Evolutionary conservation across 176 grass and related monocot genomes (phyloP), one percentile per base, ranked within the genome.

Genomic region (Paspalum vaginatum): DNA sequence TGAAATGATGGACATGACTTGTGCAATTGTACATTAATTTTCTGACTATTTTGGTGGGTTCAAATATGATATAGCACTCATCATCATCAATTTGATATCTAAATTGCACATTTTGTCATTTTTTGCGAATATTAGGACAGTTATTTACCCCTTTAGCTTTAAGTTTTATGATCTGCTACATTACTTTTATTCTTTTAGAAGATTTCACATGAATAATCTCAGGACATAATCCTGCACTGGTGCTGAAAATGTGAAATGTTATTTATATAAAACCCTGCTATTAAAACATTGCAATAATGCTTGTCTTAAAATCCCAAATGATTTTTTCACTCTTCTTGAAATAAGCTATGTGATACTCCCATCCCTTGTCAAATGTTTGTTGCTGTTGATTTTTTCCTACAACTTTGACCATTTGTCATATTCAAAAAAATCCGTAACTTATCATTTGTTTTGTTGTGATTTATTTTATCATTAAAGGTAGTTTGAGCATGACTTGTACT

Each of bases 121-220:
- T 72, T 21, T 41, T 58, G 0, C 17, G 8, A 41, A 11, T 66
- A 55, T 16, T 3, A 15, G 32, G 48, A 53, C 60, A 51, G 17
- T 20, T 65, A 17, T 51, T 57, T 68, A 74, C n/a, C 63, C 5
- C 6, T 61, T 32, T 42, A 53, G 14, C 9, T 26, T 16, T 53
- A 54, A 54, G 20, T 56, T 81, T 12, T 77, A 63, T 8, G 20
- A 46, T 64, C 46, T 64, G 15, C 24, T 1, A 16, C 39, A 25
- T 46, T 81, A 46, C 43, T 16, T 50, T 39, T 47, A 24, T 76
- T 77, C 7, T 17, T 74, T 86, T 69, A 45, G 42, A 78, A 58
- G 47, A 67, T 43, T 65, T 58, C 26, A 13, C 42, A 71, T 6
- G 0, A 74, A 14, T 59, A 26, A 66, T 67, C 25, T 50, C 60